These are phyloP conservation scores for Lactarius tabidus DNA, from an alignment of 768 basidiomycete genomes.

Conservation along the genomic window DNA sequence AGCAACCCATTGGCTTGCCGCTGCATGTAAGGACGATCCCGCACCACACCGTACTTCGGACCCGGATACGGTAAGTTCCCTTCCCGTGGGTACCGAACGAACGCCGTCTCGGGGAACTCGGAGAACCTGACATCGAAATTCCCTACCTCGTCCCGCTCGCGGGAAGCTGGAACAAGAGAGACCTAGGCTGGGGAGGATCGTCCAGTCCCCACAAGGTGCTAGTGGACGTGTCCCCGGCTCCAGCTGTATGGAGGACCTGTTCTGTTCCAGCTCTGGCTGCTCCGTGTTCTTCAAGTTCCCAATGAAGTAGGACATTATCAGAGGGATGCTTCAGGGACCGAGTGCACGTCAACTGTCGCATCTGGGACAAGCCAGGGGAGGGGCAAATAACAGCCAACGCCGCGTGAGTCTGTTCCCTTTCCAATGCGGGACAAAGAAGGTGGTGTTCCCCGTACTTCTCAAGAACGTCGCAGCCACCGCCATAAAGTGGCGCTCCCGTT, in stretches of 20 bases:
- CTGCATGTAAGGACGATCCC: background rate
- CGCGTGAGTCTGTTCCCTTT: background rate
- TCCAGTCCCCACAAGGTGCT: background rate
- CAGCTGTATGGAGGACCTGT: background rate
- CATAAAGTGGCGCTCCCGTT: background rate
- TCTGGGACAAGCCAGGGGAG: background rate
- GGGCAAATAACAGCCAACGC: background rate
- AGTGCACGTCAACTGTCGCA: background rate
- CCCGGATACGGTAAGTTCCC: background rate
- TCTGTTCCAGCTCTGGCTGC: background rate
- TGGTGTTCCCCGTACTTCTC: background rate
- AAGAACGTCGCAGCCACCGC: background rate
- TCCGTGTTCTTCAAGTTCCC: background rate
- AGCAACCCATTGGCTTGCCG: background rate
- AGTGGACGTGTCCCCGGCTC: background rate
- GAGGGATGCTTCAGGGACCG: background rate
- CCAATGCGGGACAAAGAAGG: background rate
- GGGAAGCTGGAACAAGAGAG: background rate
- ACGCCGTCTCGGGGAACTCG: background rate
- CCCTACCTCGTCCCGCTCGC: background rate
- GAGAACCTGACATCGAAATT: background rate
- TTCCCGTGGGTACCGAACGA: background rate
- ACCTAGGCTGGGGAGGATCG: background rate
- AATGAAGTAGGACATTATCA: background rate
- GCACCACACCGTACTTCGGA: background rate